phyloP scores from a whole-genome alignment of 2,329 filamentous ascomycete genomes.

The Emericellopsis atlantica region DNA sequence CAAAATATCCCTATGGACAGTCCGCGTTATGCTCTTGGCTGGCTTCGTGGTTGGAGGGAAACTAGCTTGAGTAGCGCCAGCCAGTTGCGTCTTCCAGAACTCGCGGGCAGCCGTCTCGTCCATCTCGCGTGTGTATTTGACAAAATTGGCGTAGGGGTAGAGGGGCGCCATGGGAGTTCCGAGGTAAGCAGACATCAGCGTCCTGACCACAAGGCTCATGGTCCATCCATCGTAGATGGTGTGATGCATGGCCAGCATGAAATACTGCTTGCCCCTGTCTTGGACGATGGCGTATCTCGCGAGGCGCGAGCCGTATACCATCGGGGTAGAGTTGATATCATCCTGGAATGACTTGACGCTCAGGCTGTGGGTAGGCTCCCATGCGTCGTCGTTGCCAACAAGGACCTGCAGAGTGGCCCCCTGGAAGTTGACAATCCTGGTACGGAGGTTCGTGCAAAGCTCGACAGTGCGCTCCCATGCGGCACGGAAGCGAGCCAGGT shows the following conservation, averaged over 20 bases:
- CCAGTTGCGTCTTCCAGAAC: neutral
- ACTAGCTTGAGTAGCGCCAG: neutral
- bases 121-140: neutral
- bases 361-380: neutral
- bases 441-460: constrained; percentile 7
- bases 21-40: neutral
- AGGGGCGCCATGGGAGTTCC: constrained; percentile 1
- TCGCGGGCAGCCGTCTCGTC: neutral
- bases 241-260: constrained; percentile 16
- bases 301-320: constrained; percentile 2
- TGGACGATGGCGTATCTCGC: neutral
- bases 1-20: neutral
- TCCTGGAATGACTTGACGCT: neutral
- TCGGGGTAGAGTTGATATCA: neutral
- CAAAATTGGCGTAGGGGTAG: neutral
- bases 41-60: neutral
- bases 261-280: neutral
- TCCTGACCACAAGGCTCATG: constrained; percentile 19
- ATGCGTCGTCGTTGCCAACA: neutral
- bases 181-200: constrained; percentile 3
- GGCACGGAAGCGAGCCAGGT: constrained; percentile 5
- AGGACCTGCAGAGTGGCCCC: constrained; percentile 2
- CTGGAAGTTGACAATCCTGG: constrained; percentile 7
- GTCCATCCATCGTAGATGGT: constrained; percentile 39
- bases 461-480: constrained; percentile 8